Base-by-base conservation (phyloP, 2,329 filamentous ascomycete genomes). In the Tolypocladium guangdongense region DNA sequence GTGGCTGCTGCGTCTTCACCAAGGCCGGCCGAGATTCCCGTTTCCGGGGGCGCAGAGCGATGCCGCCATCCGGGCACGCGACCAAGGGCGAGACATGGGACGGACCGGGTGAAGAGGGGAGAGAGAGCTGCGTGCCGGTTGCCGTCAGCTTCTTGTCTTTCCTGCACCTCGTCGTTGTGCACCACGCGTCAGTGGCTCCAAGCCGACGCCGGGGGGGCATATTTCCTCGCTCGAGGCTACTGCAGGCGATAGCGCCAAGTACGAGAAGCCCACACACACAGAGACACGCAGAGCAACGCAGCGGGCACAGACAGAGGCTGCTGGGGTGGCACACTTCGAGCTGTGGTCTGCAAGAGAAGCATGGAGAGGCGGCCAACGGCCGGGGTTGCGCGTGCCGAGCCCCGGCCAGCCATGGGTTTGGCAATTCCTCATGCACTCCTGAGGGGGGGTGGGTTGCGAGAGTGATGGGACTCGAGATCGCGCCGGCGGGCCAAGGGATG, bases 171-270 rank as follows among this genome's bases (percentile, higher is more conserved):
- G 43, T 33, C 18, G 27, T 20, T 8, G 41, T 46, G 41, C 24
- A 46, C 32, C 41, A 22, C 18, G 39, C 22, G 27, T 30, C 30
- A 46, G 14, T 30, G 41, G 41, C 41, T 46, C 20, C 24, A n/a
- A 24, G 24, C 24, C 14, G 36, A n/a, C n/a, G n/a, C n/a, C n/a
- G n/a, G n/a, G n/a, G n/a, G 36, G 22, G 22, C 39, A 24, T 7
- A 14, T n/a, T 30, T 24, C 41, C 24, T 45, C 33, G 6, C 47
- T 35, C 12, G 18, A 37, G 20, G 35, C 56, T 57, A 52, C 55
- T 57, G 56, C 55, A 56, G 47, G 51, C 49, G 52, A 56, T 56
- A 52, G 56, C 56, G 56, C 51, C 52, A n/a, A n/a, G 43, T 32
- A 33, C 27, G 43, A 47, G 43, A 20, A 33, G 27, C 43, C 27